Evolutionary conservation across 1,284 basidiomycete genomes (phyloP), one percentile per base, ranked within the genome.

Genomic region (Coniferiporia sulphurascens): DNA sequence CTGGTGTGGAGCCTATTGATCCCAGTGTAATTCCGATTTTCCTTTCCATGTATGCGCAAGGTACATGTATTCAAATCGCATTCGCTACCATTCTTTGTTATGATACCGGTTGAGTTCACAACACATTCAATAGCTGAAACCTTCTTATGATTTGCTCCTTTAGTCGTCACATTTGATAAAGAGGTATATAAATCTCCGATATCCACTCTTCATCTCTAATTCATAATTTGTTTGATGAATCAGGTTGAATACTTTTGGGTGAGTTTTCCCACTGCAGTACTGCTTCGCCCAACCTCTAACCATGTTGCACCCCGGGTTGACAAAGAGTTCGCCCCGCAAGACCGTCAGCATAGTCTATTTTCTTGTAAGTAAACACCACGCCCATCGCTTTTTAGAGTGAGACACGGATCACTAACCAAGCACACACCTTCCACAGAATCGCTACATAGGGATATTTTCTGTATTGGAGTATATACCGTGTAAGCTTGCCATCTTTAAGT

Each of bases 101-200:
- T 34, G 55, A 56, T 36, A 45, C 36, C 27, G 36, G 55, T 56
- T 46, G 32, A 56, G 55, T 56, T 5, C 5, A 27, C 5, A 27
- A 27, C 27, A 27, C 2, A 27, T 27, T 5, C 27, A 5, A 5
- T 5, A 8, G 10, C 10, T 19, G 35, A 45, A 56, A n/a, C 27
- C 2, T 27, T 56, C 17, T 27, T 27, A n/a, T 27, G 27, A n/a
- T 48, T 48, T 12, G 10, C 3, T 43, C 8, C 41, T 35, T 19
- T 12, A 56, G 55, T 56, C 19, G 38, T 34, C 6, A 56, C 55
- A 8, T n/a, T 56, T 9, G 55, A 56, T 34, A 56, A 35, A 48
- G 55, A 56, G 36, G 55, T 5, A 27, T 5, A 27, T 27, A 27
- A 5, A 27, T 5, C 5, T 56, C 44, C 10, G 45, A 22, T 32